These are phyloP conservation scores for Xylariales sp. DNA, from an alignment of 2,329 filamentous ascomycete genomes.

Conservation along the genomic window DNA sequence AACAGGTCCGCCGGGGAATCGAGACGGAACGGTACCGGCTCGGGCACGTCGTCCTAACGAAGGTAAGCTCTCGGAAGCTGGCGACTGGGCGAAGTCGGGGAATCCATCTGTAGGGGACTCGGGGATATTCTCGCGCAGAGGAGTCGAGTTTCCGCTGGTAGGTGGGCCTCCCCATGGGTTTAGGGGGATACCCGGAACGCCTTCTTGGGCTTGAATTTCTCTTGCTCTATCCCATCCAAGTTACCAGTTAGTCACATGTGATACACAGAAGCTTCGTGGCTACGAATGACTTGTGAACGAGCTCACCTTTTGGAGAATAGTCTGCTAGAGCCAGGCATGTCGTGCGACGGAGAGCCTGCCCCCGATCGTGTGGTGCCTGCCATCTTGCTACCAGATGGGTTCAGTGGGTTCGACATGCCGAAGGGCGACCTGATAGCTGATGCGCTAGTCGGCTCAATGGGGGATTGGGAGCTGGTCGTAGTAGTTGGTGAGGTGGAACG, in stretches of 20 bases:
- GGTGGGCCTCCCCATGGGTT: conserved; percentile 92
- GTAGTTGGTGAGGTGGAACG: conserved; percentile 76
- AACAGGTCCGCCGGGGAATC: conserved; percentile 75
- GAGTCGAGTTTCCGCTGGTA: conserved; percentile 93
- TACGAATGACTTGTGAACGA: too few relatives aligned
- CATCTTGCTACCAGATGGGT: conserved; percentile 56
- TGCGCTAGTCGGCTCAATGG: conserved; percentile 60
- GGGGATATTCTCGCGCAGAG: conserved; percentile 92
- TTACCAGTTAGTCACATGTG: not conserved
- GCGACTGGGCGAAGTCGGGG: conserved; percentile 76
- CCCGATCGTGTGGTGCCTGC: conserved; percentile 65
- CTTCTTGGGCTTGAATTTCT: conserved; percentile 96
- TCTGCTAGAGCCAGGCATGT: conserved; percentile 64
- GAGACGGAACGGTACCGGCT: conserved; percentile 92
- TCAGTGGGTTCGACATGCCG: conserved; percentile 60
- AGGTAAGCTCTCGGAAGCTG: conserved; percentile 61
- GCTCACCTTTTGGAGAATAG: conserved; percentile 86
- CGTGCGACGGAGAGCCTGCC: conserved; percentile 94
- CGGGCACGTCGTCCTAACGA: conserved; percentile 69
- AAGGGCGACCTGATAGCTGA: conserved; percentile 67
- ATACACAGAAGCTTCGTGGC: too few relatives aligned
- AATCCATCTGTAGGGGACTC: conserved; percentile 96
- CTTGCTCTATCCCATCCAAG: conserved; percentile 82
- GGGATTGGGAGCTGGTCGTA: conserved; percentile 58
- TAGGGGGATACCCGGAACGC: conserved; percentile 62